Base-by-base conservation (phyloP, 2,329 filamentous ascomycete genomes). In the Epichloe festucae region DNA sequence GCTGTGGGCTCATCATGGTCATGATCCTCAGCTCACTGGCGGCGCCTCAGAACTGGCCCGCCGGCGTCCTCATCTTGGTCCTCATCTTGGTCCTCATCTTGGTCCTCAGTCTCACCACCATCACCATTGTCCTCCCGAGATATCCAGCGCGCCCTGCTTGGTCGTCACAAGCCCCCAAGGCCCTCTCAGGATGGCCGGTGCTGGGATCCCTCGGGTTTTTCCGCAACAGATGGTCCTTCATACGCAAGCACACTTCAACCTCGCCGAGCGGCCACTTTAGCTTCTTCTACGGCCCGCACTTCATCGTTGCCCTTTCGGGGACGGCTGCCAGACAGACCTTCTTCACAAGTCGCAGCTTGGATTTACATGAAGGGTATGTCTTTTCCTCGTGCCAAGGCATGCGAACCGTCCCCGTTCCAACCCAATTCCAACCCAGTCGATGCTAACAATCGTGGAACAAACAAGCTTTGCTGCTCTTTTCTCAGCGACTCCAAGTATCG, bases 161-260 rank as follows among this genome's bases (percentile, higher is more conserved):
- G 27, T 61, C 61, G 12, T 46, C 44, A 5, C 58, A 58, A 8
- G 59, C 63, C 5, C 64, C 63, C 2, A 55, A 46, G 14, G 51
- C 58, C n/a, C 35, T 62, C 19, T 55, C 56, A 47, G 53, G 57
- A 7, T 68, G 59, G 57, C 74, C 75, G 0, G 54, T 77, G 8
- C 52, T 74, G 3, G 74, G 74, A 2, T 64, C 69, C 2, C 52
- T 68, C 27, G 60, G 62, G 0, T 77, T 75, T 64, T 77, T 75
- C 64, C 70, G 69, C 3, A 53, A 64, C 15, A 65, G 74, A 49
- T 68, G 66, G 60, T 67, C 72, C 27, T 78, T 75, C 57, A 68
- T 70, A 50, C 57, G 57, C 17, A 52, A 66, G n/a, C 64, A 65
- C 10, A 56, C 57, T 6, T 56, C 55, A 14, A 54, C 62, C 7